Conservation (phyloP, 2,329 filamentous ascomycete genomes). For the Alternaria sp. region DNA sequence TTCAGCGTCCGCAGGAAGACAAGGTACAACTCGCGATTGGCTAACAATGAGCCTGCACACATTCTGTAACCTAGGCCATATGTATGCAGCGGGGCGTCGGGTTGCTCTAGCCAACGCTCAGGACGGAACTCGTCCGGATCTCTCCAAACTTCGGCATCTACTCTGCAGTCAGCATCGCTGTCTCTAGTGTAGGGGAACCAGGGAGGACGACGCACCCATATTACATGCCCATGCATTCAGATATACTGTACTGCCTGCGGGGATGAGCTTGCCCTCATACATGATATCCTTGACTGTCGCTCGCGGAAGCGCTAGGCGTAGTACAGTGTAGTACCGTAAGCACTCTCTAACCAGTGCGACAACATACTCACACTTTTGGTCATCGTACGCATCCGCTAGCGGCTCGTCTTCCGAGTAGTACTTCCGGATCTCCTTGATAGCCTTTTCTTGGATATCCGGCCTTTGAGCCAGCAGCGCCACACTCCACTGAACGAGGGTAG, state of each 20-base stretch:
- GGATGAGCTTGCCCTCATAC: slow-evolving; percentile 66
- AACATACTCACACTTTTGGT: slow-evolving; percentile 70
- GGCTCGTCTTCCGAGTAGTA: slow-evolving; percentile 62
- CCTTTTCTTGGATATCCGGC: slow-evolving; percentile 69
- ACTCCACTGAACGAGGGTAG: slow-evolving; percentile 71
- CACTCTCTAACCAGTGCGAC: slow-evolving; percentile 70
- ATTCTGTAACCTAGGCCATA: slow-evolving; percentile 73
- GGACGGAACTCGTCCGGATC: slow-evolving; percentile 68
- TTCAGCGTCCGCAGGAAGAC: slow-evolving; percentile 69
- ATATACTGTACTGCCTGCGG: slow-evolving; percentile 70
- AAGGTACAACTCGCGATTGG: slow-evolving; percentile 71
- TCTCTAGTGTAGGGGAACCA: not conserved
- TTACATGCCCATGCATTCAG: slow-evolving; percentile 75
- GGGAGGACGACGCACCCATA: slow-evolving; percentile 66
- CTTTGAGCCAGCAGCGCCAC: slow-evolving; percentile 67
- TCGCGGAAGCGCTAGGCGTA: slow-evolving; percentile 68
- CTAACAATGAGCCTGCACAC: slow-evolving; percentile 70
- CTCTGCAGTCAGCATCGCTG: slow-evolving; percentile 6
- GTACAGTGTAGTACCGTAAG: slow-evolving; percentile 68
- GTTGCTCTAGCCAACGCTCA: slow-evolving; percentile 69
- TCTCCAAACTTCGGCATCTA: slow-evolving; percentile 64
- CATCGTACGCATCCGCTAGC: slow-evolving; percentile 67
- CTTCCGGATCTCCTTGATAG: slow-evolving; percentile 64
- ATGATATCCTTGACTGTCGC: slow-evolving; percentile 67
- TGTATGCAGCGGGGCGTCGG: slow-evolving; percentile 70